These are phyloP conservation scores for Tricholoma saponaceum DNA, from an alignment of 768 basidiomycete species.

Conservation along the genomic window DNA sequence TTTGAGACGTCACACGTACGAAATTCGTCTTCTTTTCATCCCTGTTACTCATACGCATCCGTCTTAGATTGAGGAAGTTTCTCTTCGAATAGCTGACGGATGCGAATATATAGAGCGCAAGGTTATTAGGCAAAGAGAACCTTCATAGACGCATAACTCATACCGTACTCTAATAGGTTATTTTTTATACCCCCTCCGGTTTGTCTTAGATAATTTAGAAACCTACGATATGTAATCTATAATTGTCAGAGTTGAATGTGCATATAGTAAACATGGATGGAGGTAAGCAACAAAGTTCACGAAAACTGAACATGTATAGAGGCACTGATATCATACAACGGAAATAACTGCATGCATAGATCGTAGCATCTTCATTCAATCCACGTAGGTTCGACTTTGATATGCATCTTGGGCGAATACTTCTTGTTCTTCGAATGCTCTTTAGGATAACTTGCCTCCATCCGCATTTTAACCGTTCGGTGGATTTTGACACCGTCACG, in stretches of 20 bases:
- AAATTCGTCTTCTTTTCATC: neutral
- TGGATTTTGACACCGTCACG: constrained; percentile 39
- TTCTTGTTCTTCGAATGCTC: constrained; percentile 13
- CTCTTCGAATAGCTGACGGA: constrained; percentile 24
- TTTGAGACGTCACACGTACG: constrained; percentile 50
- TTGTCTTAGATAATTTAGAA: too few relatives aligned
- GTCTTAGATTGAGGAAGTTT: constrained; percentile 26
- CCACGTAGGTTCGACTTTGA: constrained; percentile 28
- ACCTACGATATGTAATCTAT: too few relatives aligned
- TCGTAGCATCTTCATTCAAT: constrained; percentile 30
- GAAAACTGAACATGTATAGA: too few relatives aligned
- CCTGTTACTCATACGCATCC: neutral
- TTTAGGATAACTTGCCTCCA: constrained; percentile 39
- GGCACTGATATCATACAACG: neutral
- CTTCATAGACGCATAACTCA: neutral
- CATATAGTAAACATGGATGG: too few relatives aligned
- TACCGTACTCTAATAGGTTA: too few relatives aligned
- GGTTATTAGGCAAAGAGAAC: neutral
- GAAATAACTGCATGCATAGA: neutral
- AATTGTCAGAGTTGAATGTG: too few relatives aligned
- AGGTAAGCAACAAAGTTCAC: too few relatives aligned
- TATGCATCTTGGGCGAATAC: constrained; percentile 25
- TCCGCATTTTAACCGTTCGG: constrained; percentile 45
- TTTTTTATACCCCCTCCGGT: too few relatives aligned
- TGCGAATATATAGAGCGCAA: constrained; percentile 18